These are phyloP conservation scores for Symbiodinium natans DNA, from an alignment of 73 alveolate species.

Conservation along the genomic window DNA sequence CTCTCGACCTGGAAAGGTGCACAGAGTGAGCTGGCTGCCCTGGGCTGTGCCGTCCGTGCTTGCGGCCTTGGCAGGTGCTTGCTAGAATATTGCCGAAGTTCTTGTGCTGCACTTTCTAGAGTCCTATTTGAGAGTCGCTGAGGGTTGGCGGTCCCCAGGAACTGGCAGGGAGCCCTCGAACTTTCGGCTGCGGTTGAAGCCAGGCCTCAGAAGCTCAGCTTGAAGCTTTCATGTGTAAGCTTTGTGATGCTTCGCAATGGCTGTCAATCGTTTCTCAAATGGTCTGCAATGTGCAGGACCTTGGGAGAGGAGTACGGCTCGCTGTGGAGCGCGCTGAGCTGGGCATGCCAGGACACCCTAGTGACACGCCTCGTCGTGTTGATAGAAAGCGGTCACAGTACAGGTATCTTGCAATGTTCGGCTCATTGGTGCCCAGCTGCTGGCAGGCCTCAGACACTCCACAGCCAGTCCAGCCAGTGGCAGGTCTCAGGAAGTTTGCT, in stretches of 20 bases:
- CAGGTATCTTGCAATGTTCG: too few species aligned
- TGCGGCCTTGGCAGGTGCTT: slow-evolving; percentile 48
- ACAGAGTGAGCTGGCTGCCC: slow-evolving; percentile 14
- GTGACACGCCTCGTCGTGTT: too few species aligned
- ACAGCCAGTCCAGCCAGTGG: background rate
- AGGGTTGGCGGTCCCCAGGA: too few species aligned
- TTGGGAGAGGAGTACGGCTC: background rate
- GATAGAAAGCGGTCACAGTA: too few species aligned
- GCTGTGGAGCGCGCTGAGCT: slow-evolving; percentile 18
- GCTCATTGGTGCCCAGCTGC: too few species aligned
- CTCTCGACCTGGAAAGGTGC: background rate
- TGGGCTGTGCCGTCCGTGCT: slow-evolving; percentile 61
- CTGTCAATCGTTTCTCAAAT: too few species aligned
- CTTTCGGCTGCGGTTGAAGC: slow-evolving; percentile 20
- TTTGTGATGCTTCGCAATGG: background rate
- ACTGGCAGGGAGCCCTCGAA: slow-evolving; percentile 61
- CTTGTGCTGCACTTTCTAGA: too few species aligned
- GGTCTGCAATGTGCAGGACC: too few species aligned
- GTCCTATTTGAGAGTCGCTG: too few species aligned
- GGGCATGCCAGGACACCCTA: slow-evolving; percentile 38
- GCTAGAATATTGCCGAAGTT: background rate
- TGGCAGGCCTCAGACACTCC: slow-evolving; percentile 55
- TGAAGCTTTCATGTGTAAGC: background rate
- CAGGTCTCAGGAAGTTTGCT: background rate
- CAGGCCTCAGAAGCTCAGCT: background rate